Conservation (phyloP, 2,329 filamentous ascomycete genomes). For the Curvularia spicifera region DNA sequence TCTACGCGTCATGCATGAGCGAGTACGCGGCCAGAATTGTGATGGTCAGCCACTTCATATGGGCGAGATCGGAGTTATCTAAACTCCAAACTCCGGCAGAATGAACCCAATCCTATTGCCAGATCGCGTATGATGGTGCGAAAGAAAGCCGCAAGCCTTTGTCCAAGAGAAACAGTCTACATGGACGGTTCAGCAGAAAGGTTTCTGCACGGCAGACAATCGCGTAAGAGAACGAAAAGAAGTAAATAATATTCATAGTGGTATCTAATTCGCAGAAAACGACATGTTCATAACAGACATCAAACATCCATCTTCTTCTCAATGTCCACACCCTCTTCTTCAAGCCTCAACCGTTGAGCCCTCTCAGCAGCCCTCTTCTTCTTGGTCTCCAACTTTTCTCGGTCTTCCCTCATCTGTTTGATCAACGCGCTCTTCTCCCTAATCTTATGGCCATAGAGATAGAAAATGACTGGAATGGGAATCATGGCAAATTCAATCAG, state of each 20-base stretch:
- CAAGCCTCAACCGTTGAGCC: slow-evolving; percentile 47
- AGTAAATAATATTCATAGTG: background rate
- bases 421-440: slow-evolving; percentile 63
- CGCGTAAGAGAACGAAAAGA: background rate
- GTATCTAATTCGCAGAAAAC: background rate
- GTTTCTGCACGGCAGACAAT: too few species aligned
- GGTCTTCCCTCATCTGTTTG: slow-evolving; percentile 53
- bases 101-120: background rate
- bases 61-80: background rate
- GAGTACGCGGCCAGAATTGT: background rate
- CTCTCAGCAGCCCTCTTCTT: slow-evolving; percentile 49
- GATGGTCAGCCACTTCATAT: background rate
- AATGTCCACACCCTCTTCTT: slow-evolving; percentile 10
- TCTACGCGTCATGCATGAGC: background rate
- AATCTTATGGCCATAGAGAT: slow-evolving; percentile 65
- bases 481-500: slow-evolving; percentile 75
- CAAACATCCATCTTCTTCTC: slow-evolving; percentile 24
- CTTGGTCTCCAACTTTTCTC: slow-evolving; percentile 51
- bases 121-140: background rate
- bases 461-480: slow-evolving; percentile 82
- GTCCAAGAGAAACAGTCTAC: too few species aligned
- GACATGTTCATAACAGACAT: background rate
- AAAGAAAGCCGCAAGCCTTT: background rate
- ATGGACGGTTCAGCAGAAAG: background rate
- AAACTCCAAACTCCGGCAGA: background rate